Conservation (phyloP, 148 eudicot species). For the Talinum fruticosum region DNA sequence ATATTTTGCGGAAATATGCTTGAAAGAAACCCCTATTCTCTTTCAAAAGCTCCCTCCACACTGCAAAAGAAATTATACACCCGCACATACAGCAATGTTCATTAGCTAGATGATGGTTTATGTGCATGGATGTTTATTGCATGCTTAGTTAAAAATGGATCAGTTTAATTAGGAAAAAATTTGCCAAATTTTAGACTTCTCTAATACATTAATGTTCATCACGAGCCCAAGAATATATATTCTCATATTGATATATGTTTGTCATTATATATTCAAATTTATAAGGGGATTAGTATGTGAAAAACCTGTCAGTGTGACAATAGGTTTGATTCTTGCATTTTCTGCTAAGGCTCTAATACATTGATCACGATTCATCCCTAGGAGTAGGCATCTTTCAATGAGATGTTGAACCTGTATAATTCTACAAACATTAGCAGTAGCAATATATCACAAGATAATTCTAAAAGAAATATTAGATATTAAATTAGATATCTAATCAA, state of each 20-base stretch:
- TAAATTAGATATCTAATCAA: too few relatives aligned
- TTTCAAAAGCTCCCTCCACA: constrained; percentile 65
- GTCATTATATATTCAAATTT: too few relatives aligned
- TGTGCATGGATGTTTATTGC: neutral
- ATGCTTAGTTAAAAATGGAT: neutral
- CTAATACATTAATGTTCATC: too few relatives aligned
- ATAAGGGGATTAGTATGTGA: neutral
- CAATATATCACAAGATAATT: neutral
- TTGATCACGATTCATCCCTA: constrained; percentile 57
- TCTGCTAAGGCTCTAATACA: constrained; percentile 61
- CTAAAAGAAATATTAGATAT: too few relatives aligned
- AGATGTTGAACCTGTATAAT: constrained; percentile 62
- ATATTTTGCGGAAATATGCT: constrained; percentile 42
- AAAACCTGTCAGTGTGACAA: constrained; percentile 57
- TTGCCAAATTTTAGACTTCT: too few relatives aligned
- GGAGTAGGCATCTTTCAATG: constrained; percentile 70
- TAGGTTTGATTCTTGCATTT: constrained; percentile 57
- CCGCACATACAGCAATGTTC: neutral
- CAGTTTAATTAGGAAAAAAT: too few relatives aligned
- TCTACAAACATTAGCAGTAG: neutral
- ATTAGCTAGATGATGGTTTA: neutral
- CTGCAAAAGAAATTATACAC: constrained; percentile 31
- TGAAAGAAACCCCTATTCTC: constrained; percentile 59
- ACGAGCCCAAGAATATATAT: too few relatives aligned
- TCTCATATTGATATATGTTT: too few relatives aligned